Percentiles rank a stretch among this genome's conserved stretches.
Evolutionary conservation across 2,329 filamentous ascomycete species (phyloP).

Genomic region (Aspergillus candidus): DNA sequence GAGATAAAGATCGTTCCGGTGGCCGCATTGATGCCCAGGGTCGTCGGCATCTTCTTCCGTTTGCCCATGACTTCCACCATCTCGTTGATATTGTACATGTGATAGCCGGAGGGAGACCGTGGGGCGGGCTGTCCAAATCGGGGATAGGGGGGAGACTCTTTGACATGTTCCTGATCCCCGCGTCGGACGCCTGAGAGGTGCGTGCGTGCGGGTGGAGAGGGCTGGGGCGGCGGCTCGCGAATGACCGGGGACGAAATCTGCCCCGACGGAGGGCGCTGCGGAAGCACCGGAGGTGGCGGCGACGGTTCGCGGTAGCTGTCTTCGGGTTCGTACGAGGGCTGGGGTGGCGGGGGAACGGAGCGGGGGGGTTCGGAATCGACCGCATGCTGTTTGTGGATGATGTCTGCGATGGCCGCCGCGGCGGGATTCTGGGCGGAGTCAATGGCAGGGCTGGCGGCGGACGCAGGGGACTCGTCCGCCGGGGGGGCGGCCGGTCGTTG

Average conservation of each 20-base stretch:
- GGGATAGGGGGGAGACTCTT: constrained; percentile 53
- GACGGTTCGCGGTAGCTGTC: constrained; percentile 48
- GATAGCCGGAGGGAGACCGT: constrained; percentile 70
- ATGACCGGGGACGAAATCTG: constrained; percentile 52
- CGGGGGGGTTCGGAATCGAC: constrained; percentile 25
- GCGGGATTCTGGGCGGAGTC: constrained; percentile 46
- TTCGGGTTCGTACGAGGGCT: constrained; percentile 59
- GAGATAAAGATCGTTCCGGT: constrained; percentile 87
- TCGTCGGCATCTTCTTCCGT: constrained; percentile 98
- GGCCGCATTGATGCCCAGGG: constrained; percentile 82
- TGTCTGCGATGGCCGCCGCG: constrained; percentile 52
- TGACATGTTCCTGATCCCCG: constrained; percentile 36
- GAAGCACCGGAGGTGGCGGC: constrained; percentile 53
- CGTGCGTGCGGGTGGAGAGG: constrained; percentile 40
- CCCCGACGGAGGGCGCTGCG: constrained; percentile 56
- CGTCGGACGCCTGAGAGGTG: constrained; percentile 34
- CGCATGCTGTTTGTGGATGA: constrained; percentile 38
- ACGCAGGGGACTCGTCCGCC: constrained; percentile 22
- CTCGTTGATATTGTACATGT: constrained; percentile 94
- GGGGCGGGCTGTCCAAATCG: constrained; percentile 46
- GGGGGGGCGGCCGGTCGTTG: constrained; percentile 22
- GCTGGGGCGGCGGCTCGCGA: constrained; percentile 52
- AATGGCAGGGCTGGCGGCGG: constrained; percentile 31
- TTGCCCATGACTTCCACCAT: constrained; percentile 97
- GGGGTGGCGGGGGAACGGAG: constrained; percentile 30